These are phyloP conservation scores for Quillaja saponaria DNA, from an alignment of 306 rosid species.

Conservation along the genomic window DNA sequence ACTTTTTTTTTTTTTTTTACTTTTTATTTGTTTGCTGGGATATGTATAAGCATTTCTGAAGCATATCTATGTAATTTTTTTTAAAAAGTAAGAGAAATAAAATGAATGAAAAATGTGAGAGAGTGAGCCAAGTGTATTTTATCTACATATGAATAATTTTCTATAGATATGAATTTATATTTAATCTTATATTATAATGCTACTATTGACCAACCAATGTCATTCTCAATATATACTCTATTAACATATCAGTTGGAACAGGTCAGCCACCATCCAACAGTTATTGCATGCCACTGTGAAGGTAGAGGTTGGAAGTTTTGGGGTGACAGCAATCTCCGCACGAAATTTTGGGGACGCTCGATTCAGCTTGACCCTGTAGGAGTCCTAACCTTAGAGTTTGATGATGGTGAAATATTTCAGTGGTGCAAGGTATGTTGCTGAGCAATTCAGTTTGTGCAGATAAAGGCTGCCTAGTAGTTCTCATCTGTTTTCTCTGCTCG, in stretches of 20 bases:
- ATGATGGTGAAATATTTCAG: constrained; percentile 94
- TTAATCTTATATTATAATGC: background rate
- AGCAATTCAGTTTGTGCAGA: constrained; percentile 19
- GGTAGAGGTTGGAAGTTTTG: constrained; percentile 99
- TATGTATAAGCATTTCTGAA: no score
- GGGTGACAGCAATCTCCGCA: constrained; percentile 91
- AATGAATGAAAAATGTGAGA: no score
- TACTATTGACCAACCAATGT: background rate
- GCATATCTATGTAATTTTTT: no score
- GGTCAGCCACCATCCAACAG: constrained; percentile 99
- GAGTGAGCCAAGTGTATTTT: no score
- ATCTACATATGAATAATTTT: no score
- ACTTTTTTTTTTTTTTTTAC: no score
- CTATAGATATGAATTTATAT: background rate
- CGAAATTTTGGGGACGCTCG: constrained; percentile 97
- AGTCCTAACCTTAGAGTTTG: constrained; percentile 79
- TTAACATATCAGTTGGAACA: constrained; percentile 43
- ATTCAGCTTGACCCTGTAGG: constrained; percentile 98
- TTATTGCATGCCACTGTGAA: constrained; percentile 96
- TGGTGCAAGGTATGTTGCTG: constrained; percentile 82
- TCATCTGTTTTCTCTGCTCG: background rate
- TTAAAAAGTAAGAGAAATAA: no score
- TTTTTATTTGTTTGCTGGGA: no score
- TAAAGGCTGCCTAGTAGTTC: constrained; percentile 13
- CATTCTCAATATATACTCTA: constrained; percentile 19